Base-by-base conservation (phyloP, 495 filamentous ascomycete species). In the Annulohypoxylon nitens region DNA sequence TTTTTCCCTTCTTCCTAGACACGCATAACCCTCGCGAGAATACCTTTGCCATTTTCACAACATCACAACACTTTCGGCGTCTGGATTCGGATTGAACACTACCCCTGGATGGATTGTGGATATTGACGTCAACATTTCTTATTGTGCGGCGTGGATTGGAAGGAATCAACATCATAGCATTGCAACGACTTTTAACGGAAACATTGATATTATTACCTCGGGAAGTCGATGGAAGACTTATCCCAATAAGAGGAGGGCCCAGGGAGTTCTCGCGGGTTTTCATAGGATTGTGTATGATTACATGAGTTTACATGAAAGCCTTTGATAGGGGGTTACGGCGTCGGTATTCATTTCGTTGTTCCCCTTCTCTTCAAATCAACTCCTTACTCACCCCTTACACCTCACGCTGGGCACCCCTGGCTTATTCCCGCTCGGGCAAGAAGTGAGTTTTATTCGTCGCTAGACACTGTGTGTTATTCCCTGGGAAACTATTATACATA, bases 31-130 rank as follows among this genome's bases (percentile, higher is more conserved):
- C 74, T 77, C 68, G 70, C 75, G 67, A 75, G 70, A 68, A 75
- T 77, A 79, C 77, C 62, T 67, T 71, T 74, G 67, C 70, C 75
- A 77, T 79, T 75, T 77, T 72, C 72, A 74, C 70, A 74, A 67
- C 67, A 75, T 72, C 72, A 74, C 70, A 74, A 67, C 67, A 75
- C 67, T 79, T 75, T 75, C 73, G 75, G 77, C 75, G 75, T 77
- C 77, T 76, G 75, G 75, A 77, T 74, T 77, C 67, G 72, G 77
- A 64, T 51, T 74, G 45, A 37, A 37, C 67, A 71, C 61, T 71
- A 72, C 77, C 77, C 75, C 75, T 74, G 77, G 75, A 75, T 77
- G 77, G 67, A 77, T 72, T 66, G 75, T 70, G 77, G 75, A 72
- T 75, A 75, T 53, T 69, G 47, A 62, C 48, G 48, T 67, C 51